Conservation (phyloP, 2,329 filamentous ascomycete species). For the Nothophoma quercina region DNA sequence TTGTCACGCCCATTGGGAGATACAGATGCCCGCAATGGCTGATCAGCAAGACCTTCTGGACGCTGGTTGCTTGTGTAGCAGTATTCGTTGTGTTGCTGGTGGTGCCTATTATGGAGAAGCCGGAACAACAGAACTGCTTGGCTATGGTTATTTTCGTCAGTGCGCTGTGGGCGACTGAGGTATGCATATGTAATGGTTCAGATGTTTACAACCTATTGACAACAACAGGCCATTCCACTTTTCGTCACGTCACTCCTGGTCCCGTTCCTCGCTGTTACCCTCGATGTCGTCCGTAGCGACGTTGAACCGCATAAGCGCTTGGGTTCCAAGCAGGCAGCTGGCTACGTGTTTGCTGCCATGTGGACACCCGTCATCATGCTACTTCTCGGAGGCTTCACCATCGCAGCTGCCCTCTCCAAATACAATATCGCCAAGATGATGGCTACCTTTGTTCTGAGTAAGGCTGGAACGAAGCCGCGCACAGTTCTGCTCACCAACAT, state of each 20-base stretch:
- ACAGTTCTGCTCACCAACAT: conserved; percentile 96
- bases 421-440: conserved; percentile 98
- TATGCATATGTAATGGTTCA: conserved; percentile 43
- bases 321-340: conserved; percentile 79
- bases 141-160: conserved; percentile 94
- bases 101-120: conserved; percentile 81
- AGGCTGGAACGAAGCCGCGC: conserved; percentile 87
- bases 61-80: conserved; percentile 72
- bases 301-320: conserved; percentile 74
- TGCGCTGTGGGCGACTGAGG: conserved; percentile 95
- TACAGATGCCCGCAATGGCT: conserved; percentile 82
- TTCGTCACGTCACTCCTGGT: conserved; percentile 96
- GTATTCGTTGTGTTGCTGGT: conserved; percentile 78
- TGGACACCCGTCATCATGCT: conserved; percentile 99
- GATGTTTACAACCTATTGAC: conserved; percentile 23
- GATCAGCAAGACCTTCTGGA: conserved; percentile 80
- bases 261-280: conserved; percentile 88
- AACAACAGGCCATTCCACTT: conserved; percentile 82
- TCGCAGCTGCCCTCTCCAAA: conserved; percentile 93
- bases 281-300: conserved; percentile 83
- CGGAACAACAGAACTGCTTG: conserved; percentile 94
- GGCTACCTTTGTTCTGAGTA: conserved; percentile 94
- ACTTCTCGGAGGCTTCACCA: conserved; percentile 91
- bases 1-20: conserved; percentile 80
- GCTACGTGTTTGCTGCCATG: conserved; percentile 92